Evolutionary conservation across 495 filamentous ascomycete genomes (phyloP).

Genomic region (Amniculicola lignicola): DNA sequence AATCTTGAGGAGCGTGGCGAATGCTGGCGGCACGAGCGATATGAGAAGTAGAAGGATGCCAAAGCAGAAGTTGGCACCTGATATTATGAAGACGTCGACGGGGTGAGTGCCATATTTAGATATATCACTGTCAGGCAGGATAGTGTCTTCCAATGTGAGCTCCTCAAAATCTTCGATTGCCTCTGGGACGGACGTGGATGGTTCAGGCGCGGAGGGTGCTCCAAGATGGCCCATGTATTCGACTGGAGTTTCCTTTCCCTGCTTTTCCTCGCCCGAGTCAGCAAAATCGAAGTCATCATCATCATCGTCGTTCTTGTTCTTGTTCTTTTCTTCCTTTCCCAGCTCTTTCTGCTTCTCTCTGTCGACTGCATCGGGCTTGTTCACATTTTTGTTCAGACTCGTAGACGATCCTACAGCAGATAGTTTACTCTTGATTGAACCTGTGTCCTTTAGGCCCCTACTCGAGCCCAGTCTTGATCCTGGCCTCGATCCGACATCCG

Average conservation of each 20-base stretch:
- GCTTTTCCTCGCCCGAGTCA: conserved; percentile 45
- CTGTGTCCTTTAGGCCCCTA: background rate
- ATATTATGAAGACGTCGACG: conserved; percentile 83
- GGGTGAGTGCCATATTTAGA: conserved; percentile 59
- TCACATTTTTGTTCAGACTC: background rate
- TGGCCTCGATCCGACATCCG: conserved; percentile 11
- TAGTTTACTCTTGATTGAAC: background rate
- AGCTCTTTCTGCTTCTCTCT: conserved; percentile 6
- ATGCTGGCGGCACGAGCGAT: conserved; percentile 86
- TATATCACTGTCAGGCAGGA: conserved; percentile 37
- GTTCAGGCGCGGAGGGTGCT: conserved; percentile 13
- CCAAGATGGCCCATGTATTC: conserved; percentile 42
- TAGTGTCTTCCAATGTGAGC: conserved; percentile 17
- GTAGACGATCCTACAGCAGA: conserved; percentile 8
- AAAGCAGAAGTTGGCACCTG: conserved; percentile 83
- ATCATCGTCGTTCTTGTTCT: conserved; percentile 34
- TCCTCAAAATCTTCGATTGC: conserved; percentile 25
- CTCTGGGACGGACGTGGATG: conserved; percentile 1
- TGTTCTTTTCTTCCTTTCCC: conserved; percentile 17
- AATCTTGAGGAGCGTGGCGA: conserved; percentile 76
- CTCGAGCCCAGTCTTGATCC: conserved; percentile 11
- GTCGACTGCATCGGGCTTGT: too few species aligned
- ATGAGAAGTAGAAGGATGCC: conserved; percentile 81
- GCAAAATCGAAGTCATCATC: conserved; percentile 47
- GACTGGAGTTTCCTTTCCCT: conserved; percentile 16